Conservation (phyloP, 2,329 filamentous ascomycete species). For the Trichoderma sp. region DNA sequence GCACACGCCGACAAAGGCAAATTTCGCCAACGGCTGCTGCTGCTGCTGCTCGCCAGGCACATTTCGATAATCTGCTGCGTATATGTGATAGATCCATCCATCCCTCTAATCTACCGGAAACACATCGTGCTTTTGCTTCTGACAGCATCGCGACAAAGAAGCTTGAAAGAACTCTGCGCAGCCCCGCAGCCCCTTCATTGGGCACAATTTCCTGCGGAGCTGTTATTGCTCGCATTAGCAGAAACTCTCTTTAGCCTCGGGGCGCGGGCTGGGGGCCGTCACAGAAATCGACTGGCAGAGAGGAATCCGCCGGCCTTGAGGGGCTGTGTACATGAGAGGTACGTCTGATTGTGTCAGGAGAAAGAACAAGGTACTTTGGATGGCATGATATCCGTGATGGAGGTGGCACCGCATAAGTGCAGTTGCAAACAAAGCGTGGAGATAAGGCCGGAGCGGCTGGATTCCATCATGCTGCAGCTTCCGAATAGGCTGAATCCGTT, state of each 20-base stretch:
- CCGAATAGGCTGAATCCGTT: background rate
- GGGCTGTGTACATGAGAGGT: background rate
- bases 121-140: background rate
- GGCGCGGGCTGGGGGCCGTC: background rate
- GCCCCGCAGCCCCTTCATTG: background rate
- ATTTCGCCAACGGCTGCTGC: background rate
- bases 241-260: background rate
- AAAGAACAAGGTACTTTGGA: background rate
- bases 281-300: background rate
- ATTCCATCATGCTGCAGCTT: background rate
- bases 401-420: conserved; percentile 6
- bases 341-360: background rate
- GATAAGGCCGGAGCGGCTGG: background rate
- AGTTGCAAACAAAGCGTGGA: background rate
- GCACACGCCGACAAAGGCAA: background rate
- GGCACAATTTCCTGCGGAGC: background rate
- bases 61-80: too few species aligned
- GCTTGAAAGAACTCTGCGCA: background rate
- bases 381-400: background rate
- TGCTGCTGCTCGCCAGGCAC: background rate
- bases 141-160: background rate
- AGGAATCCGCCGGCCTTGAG: background rate
- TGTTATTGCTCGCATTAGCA: background rate
- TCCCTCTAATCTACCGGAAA: too few species aligned
- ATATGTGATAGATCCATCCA: too few species aligned